Evolutionary conservation across 192 early-diverging fungal genomes (phyloP).

Genomic region (Diversispora eburnea): DNA sequence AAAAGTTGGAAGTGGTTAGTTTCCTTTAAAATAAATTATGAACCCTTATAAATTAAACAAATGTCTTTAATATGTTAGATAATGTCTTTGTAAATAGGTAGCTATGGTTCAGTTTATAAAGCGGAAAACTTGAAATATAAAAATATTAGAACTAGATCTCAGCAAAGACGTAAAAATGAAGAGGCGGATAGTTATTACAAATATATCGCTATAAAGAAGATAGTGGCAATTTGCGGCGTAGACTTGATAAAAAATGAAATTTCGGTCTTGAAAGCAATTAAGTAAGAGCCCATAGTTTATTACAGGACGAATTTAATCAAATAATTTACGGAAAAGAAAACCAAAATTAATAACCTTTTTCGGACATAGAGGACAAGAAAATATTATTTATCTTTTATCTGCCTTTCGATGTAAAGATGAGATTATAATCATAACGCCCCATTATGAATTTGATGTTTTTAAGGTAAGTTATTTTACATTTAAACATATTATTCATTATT

Average conservation of each 20-base stretch:
- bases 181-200: slow-evolving; percentile 3
- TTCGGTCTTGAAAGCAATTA: background rate
- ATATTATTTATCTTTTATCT: slow-evolving; percentile 75
- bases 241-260: slow-evolving; percentile 58
- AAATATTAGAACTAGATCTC: slow-evolving; percentile 58
- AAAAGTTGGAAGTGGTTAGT: background rate
- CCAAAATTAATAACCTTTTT: slow-evolving; percentile 9
- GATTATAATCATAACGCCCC: slow-evolving; percentile 79
- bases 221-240: slow-evolving; percentile 80
- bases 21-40: background rate
- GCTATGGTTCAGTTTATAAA: slow-evolving; percentile 91
- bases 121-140: slow-evolving; percentile 75
- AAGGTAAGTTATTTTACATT: slow-evolving; percentile 43
- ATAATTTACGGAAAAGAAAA: background rate
- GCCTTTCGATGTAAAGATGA: slow-evolving; percentile 77
- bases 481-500: background rate
- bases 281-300: background rate
- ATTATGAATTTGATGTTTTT: slow-evolving; percentile 81
- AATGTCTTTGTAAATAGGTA: slow-evolving; percentile 49
- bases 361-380: slow-evolving; percentile 55
- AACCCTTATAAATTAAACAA: background rate
- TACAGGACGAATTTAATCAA: background rate
- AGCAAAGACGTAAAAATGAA: background rate
- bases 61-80: background rate
- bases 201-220: slow-evolving; percentile 79